Base-by-base conservation (phyloP, 305 asterid species). In the Fraxinus platypoda region DNA sequence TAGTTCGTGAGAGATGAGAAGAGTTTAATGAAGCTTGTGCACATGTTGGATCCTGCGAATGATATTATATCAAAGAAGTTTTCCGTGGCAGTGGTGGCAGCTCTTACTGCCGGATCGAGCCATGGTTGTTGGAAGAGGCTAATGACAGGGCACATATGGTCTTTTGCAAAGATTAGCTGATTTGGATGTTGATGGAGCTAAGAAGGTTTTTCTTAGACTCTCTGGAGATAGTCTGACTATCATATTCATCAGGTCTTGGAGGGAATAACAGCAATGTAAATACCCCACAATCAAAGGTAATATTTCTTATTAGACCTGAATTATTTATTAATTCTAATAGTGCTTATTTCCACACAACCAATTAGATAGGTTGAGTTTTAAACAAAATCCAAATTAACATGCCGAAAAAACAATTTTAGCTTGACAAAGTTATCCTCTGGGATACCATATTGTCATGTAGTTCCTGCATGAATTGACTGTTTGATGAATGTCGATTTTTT, bases 1-100 rank as follows among this genome's bases (percentile, higher is more conserved):
- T 95, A 90, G 68, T 85, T 95, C 26, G 97, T 92, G 75, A 91
- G 87, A 89, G 99, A 95, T 83, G 99, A 94, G 83, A 95, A 94
- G 92, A 86, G 88, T 83, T 66, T 92, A 87, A 93, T 85, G 87
- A 95, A 90, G 91, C 84, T 95, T 81, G 83, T 90, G 82, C 95
- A 89, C 64, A 91, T 94, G 97, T 83, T 95, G 89, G 97, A 95
- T 89, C 92, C 93, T 9, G 84, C 86, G 49, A 92, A 90, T 52
- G 97, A 93, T 84, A 84, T 81, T 74, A 94, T 93, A 2, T 84
- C 90, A 2, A 92, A 94, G 91, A 95, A 92, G 89, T 94, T 89
- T 38, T 98, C 99, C 0, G 90, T 94, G 80, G 93, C 94, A 0
- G 95, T 93, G 80, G 93, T 89, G 83, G 86, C 87, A 1, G 95